Conservation (phyloP, 1,139 yeast species). For the Schizosaccharomyces versatilis region DNA sequence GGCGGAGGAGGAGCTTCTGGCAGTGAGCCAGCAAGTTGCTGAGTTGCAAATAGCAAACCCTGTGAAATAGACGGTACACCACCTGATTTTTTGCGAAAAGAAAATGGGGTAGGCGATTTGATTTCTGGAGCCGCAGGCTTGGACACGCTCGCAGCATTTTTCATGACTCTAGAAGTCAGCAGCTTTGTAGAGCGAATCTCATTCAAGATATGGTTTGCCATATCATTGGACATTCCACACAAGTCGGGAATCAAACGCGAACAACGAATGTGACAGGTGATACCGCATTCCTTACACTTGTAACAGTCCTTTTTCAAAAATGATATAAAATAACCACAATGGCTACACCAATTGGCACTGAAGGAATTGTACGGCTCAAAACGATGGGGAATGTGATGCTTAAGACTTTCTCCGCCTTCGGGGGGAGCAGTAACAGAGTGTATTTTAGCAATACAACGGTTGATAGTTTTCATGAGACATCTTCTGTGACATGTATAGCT, state of each 20-base stretch:
- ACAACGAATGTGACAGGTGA: conserved; percentile 83
- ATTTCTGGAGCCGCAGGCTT: too few relatives aligned
- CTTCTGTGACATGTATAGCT: conserved; percentile 80
- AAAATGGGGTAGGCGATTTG: neutral
- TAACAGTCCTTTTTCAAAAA: conserved; percentile 89
- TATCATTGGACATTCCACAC: conserved; percentile 96
- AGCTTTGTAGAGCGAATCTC: conserved; percentile 35
- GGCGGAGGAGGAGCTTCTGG: neutral
- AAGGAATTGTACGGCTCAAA: conserved; percentile 76
- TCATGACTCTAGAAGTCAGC: neutral
- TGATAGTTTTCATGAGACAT: conserved; percentile 80
- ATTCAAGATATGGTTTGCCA: conserved; percentile 70
- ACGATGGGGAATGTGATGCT: conserved; percentile 90
- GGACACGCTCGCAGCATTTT: too few relatives aligned
- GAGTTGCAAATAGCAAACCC: neutral
- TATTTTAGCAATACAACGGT: conserved; percentile 82
- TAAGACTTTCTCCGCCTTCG: conserved; percentile 66
- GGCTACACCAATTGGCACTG: conserved; percentile 98
- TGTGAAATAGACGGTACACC: neutral
- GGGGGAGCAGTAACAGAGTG: conserved; percentile 49
- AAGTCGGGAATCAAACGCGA: conserved; percentile 89
- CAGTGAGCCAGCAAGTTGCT: neutral
- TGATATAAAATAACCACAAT: conserved; percentile 87
- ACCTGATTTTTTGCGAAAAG: neutral
- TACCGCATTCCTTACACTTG: conserved; percentile 84